A percentile compares a stretch with the other conserved stretches of the same genome.
phyloP scores from a whole-genome alignment of 2,329 filamentous ascomycete genomes.

The Pseudocercospora pini-densiflorae region DNA sequence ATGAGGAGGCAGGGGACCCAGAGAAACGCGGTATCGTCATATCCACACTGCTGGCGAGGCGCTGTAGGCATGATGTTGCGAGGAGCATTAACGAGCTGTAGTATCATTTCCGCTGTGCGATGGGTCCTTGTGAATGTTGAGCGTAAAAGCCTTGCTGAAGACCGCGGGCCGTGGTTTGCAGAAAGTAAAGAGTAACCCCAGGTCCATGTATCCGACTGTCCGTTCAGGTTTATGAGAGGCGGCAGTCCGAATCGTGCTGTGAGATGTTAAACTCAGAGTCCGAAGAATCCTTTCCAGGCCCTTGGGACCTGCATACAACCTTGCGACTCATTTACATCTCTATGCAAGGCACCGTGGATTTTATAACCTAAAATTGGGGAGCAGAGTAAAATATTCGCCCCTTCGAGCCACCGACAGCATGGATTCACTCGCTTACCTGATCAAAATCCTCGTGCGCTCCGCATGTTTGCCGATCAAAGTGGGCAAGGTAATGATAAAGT shows the following conservation, averaged over 20 bases:
- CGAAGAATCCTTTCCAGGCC: background rate
- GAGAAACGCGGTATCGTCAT: background rate
- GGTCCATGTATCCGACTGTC: background rate
- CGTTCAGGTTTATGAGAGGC: background rate
- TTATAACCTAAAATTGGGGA: background rate
- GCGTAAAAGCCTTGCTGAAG: background rate
- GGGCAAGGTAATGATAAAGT: background rate
- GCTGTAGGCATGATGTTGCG: background rate
- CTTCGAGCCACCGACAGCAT: background rate
- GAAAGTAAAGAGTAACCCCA: background rate
- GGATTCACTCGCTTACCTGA: background rate
- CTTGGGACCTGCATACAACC: background rate
- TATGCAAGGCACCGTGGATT: background rate
- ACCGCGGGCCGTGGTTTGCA: conserved; percentile 1
- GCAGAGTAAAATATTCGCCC: background rate
- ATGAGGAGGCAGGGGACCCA: background rate
- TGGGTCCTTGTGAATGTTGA: background rate
- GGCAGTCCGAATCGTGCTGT: background rate
- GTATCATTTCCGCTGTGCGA: conserved; percentile 4
- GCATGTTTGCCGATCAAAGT: conserved; percentile 12
- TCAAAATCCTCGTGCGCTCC: background rate
- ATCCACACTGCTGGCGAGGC: background rate
- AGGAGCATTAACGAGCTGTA: background rate
- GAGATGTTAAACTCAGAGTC: background rate
- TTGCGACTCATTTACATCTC: background rate